Conservation (phyloP, 768 basidiomycete species). For the Calocybe cyanea region DNA sequence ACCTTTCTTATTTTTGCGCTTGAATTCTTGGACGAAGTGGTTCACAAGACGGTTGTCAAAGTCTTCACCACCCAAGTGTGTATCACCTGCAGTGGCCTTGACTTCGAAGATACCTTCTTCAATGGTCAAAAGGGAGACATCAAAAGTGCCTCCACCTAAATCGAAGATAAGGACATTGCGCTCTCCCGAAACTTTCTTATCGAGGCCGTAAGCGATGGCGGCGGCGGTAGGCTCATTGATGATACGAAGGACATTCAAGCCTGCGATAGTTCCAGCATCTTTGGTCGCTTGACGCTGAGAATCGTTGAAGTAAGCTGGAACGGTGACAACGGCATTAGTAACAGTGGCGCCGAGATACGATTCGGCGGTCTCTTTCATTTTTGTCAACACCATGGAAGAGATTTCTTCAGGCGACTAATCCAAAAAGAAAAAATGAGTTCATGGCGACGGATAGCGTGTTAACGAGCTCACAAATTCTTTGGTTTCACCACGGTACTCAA, state of each 20-base stretch:
- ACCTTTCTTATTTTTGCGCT: conserved; percentile 97
- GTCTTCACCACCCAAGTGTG: conserved; percentile 97
- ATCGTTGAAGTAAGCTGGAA: conserved; percentile 99
- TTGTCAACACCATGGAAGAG: conserved; percentile 94
- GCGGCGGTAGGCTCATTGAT: conserved; percentile 99
- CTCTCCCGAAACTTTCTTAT: conserved; percentile 88
- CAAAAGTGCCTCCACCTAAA: conserved; percentile 97
- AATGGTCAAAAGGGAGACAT: conserved; percentile 94
- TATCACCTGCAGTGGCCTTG: conserved; percentile 97
- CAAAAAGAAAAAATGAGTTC: conserved; percentile 26
- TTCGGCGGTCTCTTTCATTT: conserved; percentile 99
- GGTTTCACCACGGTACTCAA: conserved; percentile 89
- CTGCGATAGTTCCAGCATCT: conserved; percentile 93
- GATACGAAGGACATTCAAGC: conserved; percentile 94
- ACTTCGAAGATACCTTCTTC: conserved; percentile 98
- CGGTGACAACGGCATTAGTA: conserved; percentile 91
- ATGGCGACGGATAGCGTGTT: conserved; percentile 5
- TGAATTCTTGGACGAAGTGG: conserved; percentile 96
- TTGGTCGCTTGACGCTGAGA: conserved; percentile 98
- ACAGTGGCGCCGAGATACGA: conserved; percentile 85
- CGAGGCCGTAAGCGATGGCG: conserved; percentile 97
- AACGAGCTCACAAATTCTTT: conserved; percentile 80
- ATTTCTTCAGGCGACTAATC: conserved; percentile 89
- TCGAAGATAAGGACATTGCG: conserved; percentile 98
- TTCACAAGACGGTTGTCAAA: conserved; percentile 98